Evolutionary conservation across 345 rosid genomes (phyloP).

Genomic region (Psidium guajava): DNA sequence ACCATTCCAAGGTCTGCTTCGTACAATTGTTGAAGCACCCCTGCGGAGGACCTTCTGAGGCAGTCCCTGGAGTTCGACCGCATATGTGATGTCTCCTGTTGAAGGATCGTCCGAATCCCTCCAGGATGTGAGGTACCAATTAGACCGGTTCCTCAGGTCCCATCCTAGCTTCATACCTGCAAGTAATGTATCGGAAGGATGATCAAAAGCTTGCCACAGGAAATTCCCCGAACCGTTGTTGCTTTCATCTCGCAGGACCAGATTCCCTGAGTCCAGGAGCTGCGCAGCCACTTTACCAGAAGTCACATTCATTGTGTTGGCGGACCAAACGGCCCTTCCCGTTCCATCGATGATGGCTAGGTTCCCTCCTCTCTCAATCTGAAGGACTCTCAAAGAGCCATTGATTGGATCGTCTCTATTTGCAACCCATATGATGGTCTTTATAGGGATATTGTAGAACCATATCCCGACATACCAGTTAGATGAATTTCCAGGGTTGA

Average conservation of each 20-base stretch:
- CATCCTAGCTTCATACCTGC: slow-evolving; percentile 2
- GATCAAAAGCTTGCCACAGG: neutral
- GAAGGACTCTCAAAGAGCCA: slow-evolving; percentile 4
- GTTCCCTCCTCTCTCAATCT: neutral
- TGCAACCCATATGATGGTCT: slow-evolving; percentile 5
- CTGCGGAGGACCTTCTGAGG: slow-evolving; percentile 1
- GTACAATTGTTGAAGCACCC: slow-evolving; percentile 1
- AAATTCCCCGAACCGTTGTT: neutral
- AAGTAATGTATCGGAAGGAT: slow-evolving; percentile 5
- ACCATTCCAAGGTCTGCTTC: slow-evolving; percentile 24
- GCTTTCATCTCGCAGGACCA: slow-evolving; percentile 1
- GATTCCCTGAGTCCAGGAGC: slow-evolving; percentile 13
- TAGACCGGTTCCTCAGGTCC: neutral
- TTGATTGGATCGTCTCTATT: slow-evolving; percentile 25
- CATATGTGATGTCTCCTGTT: slow-evolving; percentile 6
- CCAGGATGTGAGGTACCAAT: slow-evolving; percentile 21
- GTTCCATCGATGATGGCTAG: neutral
- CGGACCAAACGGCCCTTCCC: neutral
- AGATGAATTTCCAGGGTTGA: neutral
- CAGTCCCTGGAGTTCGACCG: slow-evolving; percentile 6
- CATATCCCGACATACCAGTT: neutral
- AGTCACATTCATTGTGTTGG: neutral
- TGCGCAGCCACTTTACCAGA: neutral
- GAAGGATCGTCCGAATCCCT: slow-evolving; percentile 23
- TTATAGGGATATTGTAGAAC: neutral